Conservation (phyloP, 2,329 filamentous ascomycete genomes). For the Fusarium austroafricanum region DNA sequence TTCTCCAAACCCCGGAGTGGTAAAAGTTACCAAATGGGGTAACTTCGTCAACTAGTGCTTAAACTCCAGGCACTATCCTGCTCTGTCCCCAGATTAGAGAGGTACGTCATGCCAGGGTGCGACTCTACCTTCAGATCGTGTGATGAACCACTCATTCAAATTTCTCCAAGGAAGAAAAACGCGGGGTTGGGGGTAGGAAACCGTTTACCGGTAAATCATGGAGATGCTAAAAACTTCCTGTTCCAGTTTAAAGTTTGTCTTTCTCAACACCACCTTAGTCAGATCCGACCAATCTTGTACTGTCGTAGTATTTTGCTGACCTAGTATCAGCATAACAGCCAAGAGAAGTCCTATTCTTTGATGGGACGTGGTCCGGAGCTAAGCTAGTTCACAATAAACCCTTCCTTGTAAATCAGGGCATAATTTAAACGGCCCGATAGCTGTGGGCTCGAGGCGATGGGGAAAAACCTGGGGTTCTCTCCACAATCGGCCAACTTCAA, state of each 20-base stretch:
- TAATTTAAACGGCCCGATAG: background rate
- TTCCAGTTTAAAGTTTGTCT: background rate
- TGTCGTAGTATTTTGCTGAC: too few relatives aligned
- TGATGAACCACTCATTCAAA: background rate
- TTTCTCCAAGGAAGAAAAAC: background rate
- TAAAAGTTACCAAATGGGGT: background rate
- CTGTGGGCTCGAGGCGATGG: background rate
- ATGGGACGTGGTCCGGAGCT: too few relatives aligned
- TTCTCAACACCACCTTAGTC: background rate
- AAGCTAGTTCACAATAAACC: too few relatives aligned
- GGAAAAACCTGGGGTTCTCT: background rate
- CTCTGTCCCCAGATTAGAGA: background rate
- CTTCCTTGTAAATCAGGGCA: background rate
- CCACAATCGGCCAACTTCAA: too few relatives aligned
- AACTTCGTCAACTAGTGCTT: background rate
- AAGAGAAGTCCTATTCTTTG: accelerated
- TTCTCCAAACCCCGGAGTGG: background rate
- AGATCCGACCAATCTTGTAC: too few relatives aligned
- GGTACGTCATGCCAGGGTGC: slow-evolving; percentile 5
- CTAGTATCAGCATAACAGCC: too few relatives aligned
- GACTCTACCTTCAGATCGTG: background rate
- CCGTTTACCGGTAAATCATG: accelerated
- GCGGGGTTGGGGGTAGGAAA: slow-evolving; percentile 4
- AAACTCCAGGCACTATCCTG: background rate
- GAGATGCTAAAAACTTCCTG: background rate